Evolutionary conservation across 805 yeast genomes (phyloP), one percentile per base, ranked within the genome.

Genomic region (Vanderwaltozyma verrucispora): DNA sequence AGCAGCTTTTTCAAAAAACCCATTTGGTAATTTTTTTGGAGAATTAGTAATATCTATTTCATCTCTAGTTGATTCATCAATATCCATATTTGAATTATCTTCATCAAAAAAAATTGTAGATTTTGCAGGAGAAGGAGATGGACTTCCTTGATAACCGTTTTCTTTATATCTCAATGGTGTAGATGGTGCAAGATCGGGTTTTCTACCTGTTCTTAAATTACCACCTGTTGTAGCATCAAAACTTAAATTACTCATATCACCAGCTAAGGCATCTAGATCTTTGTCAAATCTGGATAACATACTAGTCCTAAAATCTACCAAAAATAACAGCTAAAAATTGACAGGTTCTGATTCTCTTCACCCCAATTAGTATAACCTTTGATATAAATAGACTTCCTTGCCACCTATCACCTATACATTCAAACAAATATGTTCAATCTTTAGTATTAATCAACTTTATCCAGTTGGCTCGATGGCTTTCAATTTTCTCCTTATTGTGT

Each of bases 1-100:
- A 41, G 75, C 71, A 6, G 88, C 81, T 53, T 73, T 74, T 38
- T 59, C 53, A 43, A 69, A 66, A 48, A 78, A 77, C 20, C 75
- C 81, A 19, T 40, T 45, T 2, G 64, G 64, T 28, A 60, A 35
- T 42, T 60, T 60, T 40, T 59, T 60, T 4, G 64, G 64, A 14
- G 64, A 60, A 25, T 48, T 50, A 6, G 49, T 36, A n/a, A 51
- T 43, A 38, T 53, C 57, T 11, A 49, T 37, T 3, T 44, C 52
- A 28, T 47, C 47, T 10, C 28, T 18, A 13, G 44, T 40, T 12
- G 49, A 45, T 31, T 53, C 60, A 38, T 59, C 64, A 10, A 60
- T 47, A 35, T 56, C 62, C 63, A 59, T 59, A 36, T 48, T 51
- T 3, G 62, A 56, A 30, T 47, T 49, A 16, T 52, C 59, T 16